Base-by-base conservation (phyloP, 371 early-diverging fungal genomes). In the Mortierella sp. region DNA sequence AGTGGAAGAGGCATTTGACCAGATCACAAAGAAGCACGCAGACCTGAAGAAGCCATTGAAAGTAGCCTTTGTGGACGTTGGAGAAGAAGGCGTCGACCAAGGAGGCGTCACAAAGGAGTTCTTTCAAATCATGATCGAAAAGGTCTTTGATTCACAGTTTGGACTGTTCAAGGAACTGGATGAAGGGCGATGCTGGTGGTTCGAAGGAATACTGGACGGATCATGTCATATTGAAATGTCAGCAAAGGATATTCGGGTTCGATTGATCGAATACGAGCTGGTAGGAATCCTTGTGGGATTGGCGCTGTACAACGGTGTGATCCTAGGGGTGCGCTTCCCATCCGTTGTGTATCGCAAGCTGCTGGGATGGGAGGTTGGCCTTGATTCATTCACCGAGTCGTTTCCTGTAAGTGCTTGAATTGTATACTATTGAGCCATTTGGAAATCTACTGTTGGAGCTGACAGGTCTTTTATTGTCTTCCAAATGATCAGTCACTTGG, bases 101-200 rank as follows among this genome's bases (percentile, higher is more conserved):
- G 98, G 98, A 52, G 96, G 97, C 27, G 92, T 99, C 12, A 95
- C 95, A 41, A 96, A 97, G 69, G 99, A 99, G 79, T 97, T 96
- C 83, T 95, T 96, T 74, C 91, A 94, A 57, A 83, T 97, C 37
- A 86, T 97, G 44, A 91, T 95, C 21, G 87, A 96, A 43, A 94
- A 96, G 54, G 84, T 97, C 37, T 93, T 98, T 85, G 94, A 96
- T 77, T 88, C 92, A 10, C 89, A 94, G 61, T 97, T 94, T 78
- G 98, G 96, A n/a, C 92, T 98, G 83, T 98, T 96, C 78, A 80
- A 66, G 19, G 91, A 88, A 60, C 91, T 95, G 60, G 94, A 96
- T n/a, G 94, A 94, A 59, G 86, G 91, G 12, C 80, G 92, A 25
- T 91, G 90, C 69, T 95, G 97, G 95, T 95, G 97, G 74, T 90